phyloP scores from a whole-genome alignment of 768 basidiomycete genomes.

The Russula vinacea region DNA sequence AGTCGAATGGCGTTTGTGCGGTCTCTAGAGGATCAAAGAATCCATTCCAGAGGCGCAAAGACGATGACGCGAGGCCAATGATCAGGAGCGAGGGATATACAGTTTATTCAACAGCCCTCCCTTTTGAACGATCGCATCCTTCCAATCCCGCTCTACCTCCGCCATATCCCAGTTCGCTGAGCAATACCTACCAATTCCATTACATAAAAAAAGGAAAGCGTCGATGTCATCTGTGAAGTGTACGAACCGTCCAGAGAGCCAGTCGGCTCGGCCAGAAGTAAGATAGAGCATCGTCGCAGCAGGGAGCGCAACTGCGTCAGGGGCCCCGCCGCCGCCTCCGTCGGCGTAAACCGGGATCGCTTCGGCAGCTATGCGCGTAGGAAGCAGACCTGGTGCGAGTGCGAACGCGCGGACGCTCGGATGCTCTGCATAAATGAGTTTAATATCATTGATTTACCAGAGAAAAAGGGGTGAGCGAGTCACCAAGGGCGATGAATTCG shows the following conservation, averaged over 20 bases:
- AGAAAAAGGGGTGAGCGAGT: neutral
- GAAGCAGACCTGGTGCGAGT: conserved; percentile 7
- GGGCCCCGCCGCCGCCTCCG: neutral
- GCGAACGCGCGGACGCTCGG: conserved; percentile 7
- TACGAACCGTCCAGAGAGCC: conserved; percentile 21
- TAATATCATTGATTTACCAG: too few relatives aligned
- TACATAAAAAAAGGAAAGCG: neutral
- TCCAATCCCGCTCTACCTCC: conserved; percentile 20
- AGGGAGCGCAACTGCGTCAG: neutral
- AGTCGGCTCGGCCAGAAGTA: conserved; percentile 11
- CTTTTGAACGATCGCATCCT: conserved; percentile 5
- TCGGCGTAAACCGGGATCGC: neutral
- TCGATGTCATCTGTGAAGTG: too few relatives aligned
- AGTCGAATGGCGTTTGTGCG: too few relatives aligned
- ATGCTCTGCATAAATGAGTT: neutral
- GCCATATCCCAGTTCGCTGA: conserved; percentile 11
- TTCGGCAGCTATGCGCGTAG: neutral
- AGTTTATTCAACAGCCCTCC: conserved; percentile 9
- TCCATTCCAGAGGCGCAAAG: too few relatives aligned
- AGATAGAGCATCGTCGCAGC: conserved; percentile 14
- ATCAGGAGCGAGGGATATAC: neutral
- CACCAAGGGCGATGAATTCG: conserved; percentile 17
- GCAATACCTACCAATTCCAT: neutral
- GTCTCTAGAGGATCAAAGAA: too few relatives aligned
- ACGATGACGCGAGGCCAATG: too few relatives aligned